Evolutionary conservation across 345 rosid species (phyloP), one percentile per base, ranked within the genome.

Genomic region (Leavenworthia alabamica): DNA sequence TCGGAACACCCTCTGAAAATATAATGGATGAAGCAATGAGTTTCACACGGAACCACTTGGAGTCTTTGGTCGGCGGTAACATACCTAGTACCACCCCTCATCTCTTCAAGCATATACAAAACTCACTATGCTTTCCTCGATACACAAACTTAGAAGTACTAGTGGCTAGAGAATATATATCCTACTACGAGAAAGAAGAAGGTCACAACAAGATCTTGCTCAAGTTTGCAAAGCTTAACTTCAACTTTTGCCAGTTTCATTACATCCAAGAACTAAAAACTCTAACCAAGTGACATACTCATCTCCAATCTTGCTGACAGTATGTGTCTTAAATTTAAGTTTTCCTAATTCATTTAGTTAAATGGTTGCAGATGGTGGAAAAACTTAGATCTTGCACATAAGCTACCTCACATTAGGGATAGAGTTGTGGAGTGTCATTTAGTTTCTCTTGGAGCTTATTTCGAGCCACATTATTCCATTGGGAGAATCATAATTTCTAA

Each of bases 331-430:
- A n/a, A n/a, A n/a, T n/a, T n/a, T n/a, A n/a, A n/a, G n/a, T n/a
- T n/a, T n/a, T n/a, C n/a, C n/a, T n/a, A n/a, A n/a, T n/a, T n/a
- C n/a, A n/a, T n/a, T n/a, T n/a, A n/a, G n/a, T n/a, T n/a, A n/a
- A n/a, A n/a, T n/a, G n/a, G n/a, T n/a, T n/a, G 27, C 15, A 58
- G 51, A 7, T 42, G 63, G 63, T 42, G 63, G 63, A 58, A 42
- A 17, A 51, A 42, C 27, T 8, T 49, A n/a, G 54, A 15, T 2
- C 16, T 58, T 10, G 51, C 37, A 28, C 11, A 23, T 26, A 42
- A 58, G 24, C 51, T 41, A 16, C 51, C 63, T 42, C 43, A 8
- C 27, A 20, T 58, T 1, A 28, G 57, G 8, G 37, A 51, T 7
- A 58, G 37, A 7, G 22, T 58, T 26, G 36, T 57, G 5, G 62